Conservation (phyloP, 2,329 filamentous ascomycete species). For the Aspergillus eucalypticola region DNA sequence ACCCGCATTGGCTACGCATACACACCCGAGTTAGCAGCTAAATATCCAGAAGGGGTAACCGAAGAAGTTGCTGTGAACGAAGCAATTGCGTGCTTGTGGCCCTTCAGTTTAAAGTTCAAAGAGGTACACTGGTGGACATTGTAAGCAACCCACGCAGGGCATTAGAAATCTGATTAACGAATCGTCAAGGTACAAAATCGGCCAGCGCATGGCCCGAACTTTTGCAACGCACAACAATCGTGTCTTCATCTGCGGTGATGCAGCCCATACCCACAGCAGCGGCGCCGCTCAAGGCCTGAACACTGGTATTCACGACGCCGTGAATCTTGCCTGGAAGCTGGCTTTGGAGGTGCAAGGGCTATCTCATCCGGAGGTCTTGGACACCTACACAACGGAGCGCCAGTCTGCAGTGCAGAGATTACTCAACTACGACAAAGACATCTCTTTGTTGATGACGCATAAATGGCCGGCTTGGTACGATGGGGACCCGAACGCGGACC, state of each 20-base stretch:
- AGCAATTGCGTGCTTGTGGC: conserved; percentile 6
- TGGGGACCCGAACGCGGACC: conserved; percentile 8
- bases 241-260: conserved; percentile 8
- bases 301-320: conserved; percentile 13
- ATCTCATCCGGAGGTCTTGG: not conserved
- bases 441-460: conserved; percentile 7
- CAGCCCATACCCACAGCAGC: conserved; percentile 9
- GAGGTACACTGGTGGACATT: conserved; percentile 14
- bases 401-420: conserved; percentile 5
- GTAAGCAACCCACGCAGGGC: not conserved
- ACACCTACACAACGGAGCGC: conserved; percentile 7
- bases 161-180: too few species aligned
- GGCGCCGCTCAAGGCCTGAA: conserved; percentile 15
- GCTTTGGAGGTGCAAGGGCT: not conserved
- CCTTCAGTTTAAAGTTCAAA: conserved; percentile 4
- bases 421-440: conserved; percentile 8
- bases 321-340: conserved; percentile 14
- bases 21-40: conserved; percentile 5
- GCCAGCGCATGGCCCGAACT: conserved; percentile 9
- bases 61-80: conserved; percentile 6
- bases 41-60: not conserved
- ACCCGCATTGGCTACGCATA: conserved; percentile 13
- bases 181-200: conserved; percentile 4
- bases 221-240: not conserved
- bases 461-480: conserved; percentile 13